Base-by-base conservation (phyloP, 169 alveolate genomes). In the Plasmodium yoelii region DNA sequence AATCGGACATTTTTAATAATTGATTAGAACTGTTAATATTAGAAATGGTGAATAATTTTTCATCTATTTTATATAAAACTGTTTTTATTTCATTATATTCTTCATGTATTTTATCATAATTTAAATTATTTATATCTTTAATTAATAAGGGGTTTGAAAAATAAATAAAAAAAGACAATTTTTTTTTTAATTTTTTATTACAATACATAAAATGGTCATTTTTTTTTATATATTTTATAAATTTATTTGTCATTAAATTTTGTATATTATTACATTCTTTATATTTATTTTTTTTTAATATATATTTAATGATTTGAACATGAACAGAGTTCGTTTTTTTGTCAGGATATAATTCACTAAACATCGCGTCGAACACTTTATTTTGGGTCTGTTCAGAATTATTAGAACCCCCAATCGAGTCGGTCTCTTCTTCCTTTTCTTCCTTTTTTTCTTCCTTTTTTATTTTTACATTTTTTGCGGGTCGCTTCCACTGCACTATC, bases 31-130 rank as follows among this genome's bases (percentile, higher is more conserved):
- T 75, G 13, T 28, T 75, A 0, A 75, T 47, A 12, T 75, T 75
- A 12, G 60, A 75, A 1, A 75, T 65, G 1, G 70, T 18, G 9
- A 75, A 75, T 8, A 47, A 28, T 0, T 61, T 24, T 55, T 75
- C 88, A 61, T 22, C 61, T 34, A 75, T 47, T 6, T 49, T 75
- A 19, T 75, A 75, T 1, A 75, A 15, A 10, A 75, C 28, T 7
- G 28, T 46, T 12, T 75, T 75, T 34, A 75, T 53, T 26, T 75
- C 88, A 53, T 75, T 75, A 19, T 75, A 75, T n/a, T 44, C 18
- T 12, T 61, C 53, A 10, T 5, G 19, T 9, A 75, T 47, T 0
- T 9, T 24, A 47, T 61, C 57, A 47, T 75, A 75, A 51, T 75
- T 61, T 7, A 5, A 15, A 53, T 61, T 61, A 8, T 61, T 18